phyloP scores from a whole-genome alignment of 495 filamentous ascomycete genomes.

The Aspergillus funiculosus region DNA sequence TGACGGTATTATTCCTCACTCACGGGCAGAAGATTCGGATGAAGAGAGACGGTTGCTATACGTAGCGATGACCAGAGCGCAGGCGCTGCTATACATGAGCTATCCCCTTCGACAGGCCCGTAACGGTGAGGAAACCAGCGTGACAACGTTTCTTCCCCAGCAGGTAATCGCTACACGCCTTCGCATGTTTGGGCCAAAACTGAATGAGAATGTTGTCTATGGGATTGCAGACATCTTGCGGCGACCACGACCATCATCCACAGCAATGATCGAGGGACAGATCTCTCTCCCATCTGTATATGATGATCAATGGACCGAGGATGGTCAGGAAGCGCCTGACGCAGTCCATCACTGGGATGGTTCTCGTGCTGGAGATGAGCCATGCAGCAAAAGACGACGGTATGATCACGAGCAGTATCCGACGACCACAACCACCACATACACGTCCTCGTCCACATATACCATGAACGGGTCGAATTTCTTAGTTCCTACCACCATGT shows the following conservation, averaged over 20 bases:
- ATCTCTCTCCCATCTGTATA: conserved; percentile 44
- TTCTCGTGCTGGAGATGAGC: conserved; percentile 21
- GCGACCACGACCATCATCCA: conserved; percentile 46
- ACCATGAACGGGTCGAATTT: conserved; percentile 29
- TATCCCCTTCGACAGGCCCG: conserved; percentile 63
- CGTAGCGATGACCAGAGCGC: conserved; percentile 95
- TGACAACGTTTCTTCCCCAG: conserved; percentile 58
- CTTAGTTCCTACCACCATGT: conserved; percentile 33
- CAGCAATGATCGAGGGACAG: conserved; percentile 43
- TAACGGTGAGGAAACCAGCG: conserved; percentile 51
- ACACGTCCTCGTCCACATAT: conserved; percentile 22
- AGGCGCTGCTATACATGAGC: conserved; percentile 86
- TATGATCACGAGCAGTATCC: conserved; percentile 24
- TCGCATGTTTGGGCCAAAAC: conserved; percentile 51
- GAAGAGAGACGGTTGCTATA: conserved; percentile 91
- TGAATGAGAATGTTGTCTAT: conserved; percentile 50
- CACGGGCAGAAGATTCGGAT: conserved; percentile 79
- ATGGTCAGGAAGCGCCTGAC: conserved; percentile 47
- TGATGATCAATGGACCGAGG: conserved; percentile 60
- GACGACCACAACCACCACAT: conserved; percentile 19
- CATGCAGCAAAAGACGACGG: conserved; percentile 33
- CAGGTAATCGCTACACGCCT: conserved; percentile 46
- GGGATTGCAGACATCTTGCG: conserved; percentile 59
- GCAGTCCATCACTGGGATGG: conserved; percentile 34
- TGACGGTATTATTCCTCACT: conserved; percentile 89